These are phyloP conservation scores for Thermothielavioides terrestris DNA, from an alignment of 495 filamentous ascomycete genomes.

Conservation along the genomic window DNA sequence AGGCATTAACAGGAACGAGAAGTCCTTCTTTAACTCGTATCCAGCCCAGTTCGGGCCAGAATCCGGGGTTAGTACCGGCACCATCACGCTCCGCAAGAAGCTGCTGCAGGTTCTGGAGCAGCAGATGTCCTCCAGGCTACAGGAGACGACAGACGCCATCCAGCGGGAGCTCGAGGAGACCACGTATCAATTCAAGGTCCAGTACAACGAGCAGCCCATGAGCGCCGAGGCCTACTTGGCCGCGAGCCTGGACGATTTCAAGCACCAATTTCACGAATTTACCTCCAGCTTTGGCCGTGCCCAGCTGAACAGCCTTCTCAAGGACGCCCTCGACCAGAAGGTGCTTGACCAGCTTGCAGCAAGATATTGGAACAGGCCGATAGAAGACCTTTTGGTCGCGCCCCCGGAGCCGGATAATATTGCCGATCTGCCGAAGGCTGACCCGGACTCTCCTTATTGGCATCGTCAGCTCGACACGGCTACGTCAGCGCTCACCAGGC, in stretches of 20 bases:
- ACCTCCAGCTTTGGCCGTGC: slow-evolving; percentile 80
- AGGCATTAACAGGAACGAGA: slow-evolving; percentile 81
- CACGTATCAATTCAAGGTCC: slow-evolving; percentile 98
- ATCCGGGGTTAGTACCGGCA: slow-evolving; percentile 66
- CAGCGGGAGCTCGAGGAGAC: slow-evolving; percentile 93
- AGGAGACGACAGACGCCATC: slow-evolving; percentile 82
- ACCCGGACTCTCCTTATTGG: slow-evolving; percentile 81
- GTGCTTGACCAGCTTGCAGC: slow-evolving; percentile 93
- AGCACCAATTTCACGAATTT: slow-evolving; percentile 94
- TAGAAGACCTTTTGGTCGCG: slow-evolving; percentile 59
- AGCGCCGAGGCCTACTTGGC: slow-evolving; percentile 95
- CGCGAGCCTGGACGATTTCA: slow-evolving; percentile 90
- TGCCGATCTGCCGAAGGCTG: slow-evolving; percentile 68
- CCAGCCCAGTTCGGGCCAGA: slow-evolving; percentile 69
- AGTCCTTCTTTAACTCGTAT: slow-evolving; percentile 77
- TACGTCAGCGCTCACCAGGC: slow-evolving; percentile 78
- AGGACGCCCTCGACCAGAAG: slow-evolving; percentile 85
- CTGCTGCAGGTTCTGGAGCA: slow-evolving; percentile 95
- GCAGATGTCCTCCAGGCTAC: slow-evolving; percentile 87
- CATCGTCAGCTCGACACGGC: slow-evolving; percentile 91
- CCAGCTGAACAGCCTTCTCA: slow-evolving; percentile 81
- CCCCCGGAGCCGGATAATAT: slow-evolving; percentile 62
- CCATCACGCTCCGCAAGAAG: slow-evolving; percentile 80
- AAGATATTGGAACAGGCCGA: slow-evolving; percentile 96
- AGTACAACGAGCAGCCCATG: slow-evolving; percentile 94